These are phyloP conservation scores for Mangifera indica DNA, from an alignment of 345 rosid genomes.

Conservation along the genomic window DNA sequence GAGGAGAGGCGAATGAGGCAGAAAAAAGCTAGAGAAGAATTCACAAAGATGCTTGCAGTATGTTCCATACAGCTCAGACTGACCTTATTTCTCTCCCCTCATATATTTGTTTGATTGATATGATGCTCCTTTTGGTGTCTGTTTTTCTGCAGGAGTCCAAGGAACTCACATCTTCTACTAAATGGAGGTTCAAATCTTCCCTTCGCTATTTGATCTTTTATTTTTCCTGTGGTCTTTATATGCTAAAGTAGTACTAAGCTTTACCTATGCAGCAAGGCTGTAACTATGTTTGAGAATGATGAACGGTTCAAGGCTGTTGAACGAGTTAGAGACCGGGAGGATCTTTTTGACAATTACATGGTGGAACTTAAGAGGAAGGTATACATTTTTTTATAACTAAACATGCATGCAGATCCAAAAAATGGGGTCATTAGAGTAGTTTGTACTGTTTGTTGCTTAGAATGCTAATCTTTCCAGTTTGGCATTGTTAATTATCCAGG, in stretches of 20 bases:
- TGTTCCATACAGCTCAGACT: constrained; percentile 24
- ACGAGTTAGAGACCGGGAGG: constrained; percentile 81
- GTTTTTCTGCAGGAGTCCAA: constrained; percentile 64
- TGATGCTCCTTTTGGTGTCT: constrained; percentile 24
- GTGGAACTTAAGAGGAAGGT: constrained; percentile 97
- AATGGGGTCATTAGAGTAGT: constrained; percentile 29
- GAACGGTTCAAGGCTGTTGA: constrained; percentile 96
- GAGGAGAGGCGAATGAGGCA: constrained; percentile 93
- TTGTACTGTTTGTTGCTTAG: not conserved
- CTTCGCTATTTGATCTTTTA: constrained; percentile 3
- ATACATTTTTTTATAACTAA: constrained; percentile 3
- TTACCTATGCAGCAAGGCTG: constrained; percentile 67
- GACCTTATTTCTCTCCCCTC: constrained; percentile 6
- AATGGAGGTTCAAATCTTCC: constrained; percentile 73
- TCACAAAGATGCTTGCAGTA: constrained; percentile 92
- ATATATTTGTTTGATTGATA: constrained; percentile 20
- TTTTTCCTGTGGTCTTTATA: constrained; percentile 26
- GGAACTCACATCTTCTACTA: constrained; percentile 80
- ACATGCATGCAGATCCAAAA: too few species aligned
- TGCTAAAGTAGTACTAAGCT: constrained; percentile 33
- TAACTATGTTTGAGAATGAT: constrained; percentile 84
- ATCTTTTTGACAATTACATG: constrained; percentile 79
- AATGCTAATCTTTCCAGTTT: not conserved
- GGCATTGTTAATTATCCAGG: constrained; percentile 43
- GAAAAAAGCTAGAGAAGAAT: constrained; percentile 92